Evolutionary conservation across 352 stramenopile genomes (phyloP), one percentile per base, ranked within the genome.

Genomic region (Hyaloperonospora arabidopsidis): DNA sequence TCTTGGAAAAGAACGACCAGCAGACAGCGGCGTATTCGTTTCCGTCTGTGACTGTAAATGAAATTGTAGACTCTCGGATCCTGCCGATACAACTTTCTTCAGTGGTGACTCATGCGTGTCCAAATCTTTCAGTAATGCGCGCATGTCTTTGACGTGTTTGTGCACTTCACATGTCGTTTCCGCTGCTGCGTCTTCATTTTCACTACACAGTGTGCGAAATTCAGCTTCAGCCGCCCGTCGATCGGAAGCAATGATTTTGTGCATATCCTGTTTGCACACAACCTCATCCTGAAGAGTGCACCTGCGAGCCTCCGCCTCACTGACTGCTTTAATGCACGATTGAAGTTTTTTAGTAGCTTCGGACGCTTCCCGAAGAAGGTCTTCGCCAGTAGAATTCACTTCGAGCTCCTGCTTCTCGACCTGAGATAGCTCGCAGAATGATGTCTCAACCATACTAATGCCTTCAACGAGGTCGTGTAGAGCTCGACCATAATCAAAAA

Each of bases 381-480:
- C 68, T 23, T 59, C 60, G 0, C 74, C 74, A 10, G 74, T 49
- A 44, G 43, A 35, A 56, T 83, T 59, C n/a, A 85, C 74, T 52
- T 82, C 70, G n/a, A 85, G 52, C 19, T 76, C 59, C 6, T 65
- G 52, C 1, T 58, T 32, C 2, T 10, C 23, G 29, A 48, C 36
- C 19, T 46, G 38, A 13, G 46, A 39, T 2, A 32, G 6, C 12
- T 77, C 70, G 2, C 59, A 36, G 5, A 47, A 68, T 18, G 74
- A 84, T 18, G 69, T 76, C 45, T 84, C 74, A 25, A 78, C 56
- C 13, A 80, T 59, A 49, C 61, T 70, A 19, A 82, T 59, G 39
- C 74, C 74, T 34, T 84, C 68, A 18, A 84, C 71, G 47, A 84
- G 65, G 49, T 85, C 72, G 1, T 53, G 61, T 17, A 83, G 34